Conservation (phyloP, 1,284 basidiomycete species). For the Ustilago lituana region DNA sequence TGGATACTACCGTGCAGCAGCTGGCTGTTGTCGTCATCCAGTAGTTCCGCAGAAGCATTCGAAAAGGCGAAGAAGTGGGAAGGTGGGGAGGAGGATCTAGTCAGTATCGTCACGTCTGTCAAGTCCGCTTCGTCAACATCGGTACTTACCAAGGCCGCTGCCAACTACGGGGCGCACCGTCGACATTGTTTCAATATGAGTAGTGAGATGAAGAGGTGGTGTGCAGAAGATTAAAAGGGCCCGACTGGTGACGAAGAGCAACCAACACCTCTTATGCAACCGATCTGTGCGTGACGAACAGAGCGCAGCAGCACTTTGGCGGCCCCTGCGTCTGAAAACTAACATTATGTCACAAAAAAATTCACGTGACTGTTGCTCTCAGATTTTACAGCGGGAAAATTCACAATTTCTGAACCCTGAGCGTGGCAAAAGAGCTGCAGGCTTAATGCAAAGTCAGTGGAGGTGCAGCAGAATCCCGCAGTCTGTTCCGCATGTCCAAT, state of each 20-base stretch:
- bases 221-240: neutral
- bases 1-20: conserved; percentile 71
- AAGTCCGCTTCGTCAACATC: neutral
- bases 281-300: conserved; percentile 7
- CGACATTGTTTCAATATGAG: conserved; percentile 28
- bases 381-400: neutral
- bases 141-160: conserved; percentile 50
- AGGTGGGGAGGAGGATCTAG: neutral
- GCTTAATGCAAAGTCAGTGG: conserved; percentile 20
- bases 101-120: neutral
- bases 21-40: conserved; percentile 65
- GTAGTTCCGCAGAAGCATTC: too few species aligned
- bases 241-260: too few species aligned
- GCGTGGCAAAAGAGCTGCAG: conserved; percentile 19
- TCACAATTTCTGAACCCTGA: conserved; percentile 32
- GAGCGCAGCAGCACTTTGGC: neutral
- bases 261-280: conserved; percentile 1
- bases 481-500: conserved; percentile 1
- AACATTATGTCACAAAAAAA: conserved; percentile 2
- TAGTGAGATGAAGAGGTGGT: neutral
- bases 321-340: conserved; percentile 32
- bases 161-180: conserved; percentile 52
- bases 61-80: too few species aligned
- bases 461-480: conserved; percentile 22
- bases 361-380: conserved; percentile 4